These are phyloP conservation scores for Aspergillus flavus DNA, from an alignment of 2,329 filamentous ascomycete genomes.

Conservation along the genomic window DNA sequence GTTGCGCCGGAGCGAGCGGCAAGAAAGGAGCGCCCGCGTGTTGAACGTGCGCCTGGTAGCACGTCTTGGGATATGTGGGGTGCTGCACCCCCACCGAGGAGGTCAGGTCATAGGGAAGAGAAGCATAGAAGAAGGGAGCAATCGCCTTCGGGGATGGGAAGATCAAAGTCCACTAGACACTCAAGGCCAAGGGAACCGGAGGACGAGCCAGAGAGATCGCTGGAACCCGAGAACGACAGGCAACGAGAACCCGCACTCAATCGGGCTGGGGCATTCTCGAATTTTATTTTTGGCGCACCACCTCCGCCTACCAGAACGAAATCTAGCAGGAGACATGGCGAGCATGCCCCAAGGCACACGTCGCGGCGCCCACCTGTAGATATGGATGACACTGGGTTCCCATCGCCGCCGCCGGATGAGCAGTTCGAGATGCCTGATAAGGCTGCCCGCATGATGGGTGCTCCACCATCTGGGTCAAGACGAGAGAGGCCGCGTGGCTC, in stretches of 20 bases:
- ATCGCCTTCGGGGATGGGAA: slow-evolving; percentile 47
- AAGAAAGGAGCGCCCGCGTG: slow-evolving; percentile 76
- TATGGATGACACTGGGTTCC: slow-evolving; percentile 62
- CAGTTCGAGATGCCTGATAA: slow-evolving; percentile 68
- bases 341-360: slow-evolving; percentile 54
- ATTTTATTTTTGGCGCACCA: slow-evolving; percentile 68
- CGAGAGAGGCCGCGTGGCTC: slow-evolving; percentile 53
- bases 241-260: slow-evolving; percentile 56
- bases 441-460: slow-evolving; percentile 75
- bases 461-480: slow-evolving; percentile 50
- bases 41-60: slow-evolving; percentile 68
- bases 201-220: slow-evolving; percentile 64
- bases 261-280: slow-evolving; percentile 62
- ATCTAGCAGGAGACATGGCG: slow-evolving; percentile 65
- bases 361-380: slow-evolving; percentile 72
- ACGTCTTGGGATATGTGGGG: slow-evolving; percentile 78
- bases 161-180: slow-evolving; percentile 59
- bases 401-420: slow-evolving; percentile 74
- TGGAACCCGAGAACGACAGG: slow-evolving; percentile 71
- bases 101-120: slow-evolving; percentile 54
- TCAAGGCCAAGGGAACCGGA: slow-evolving; percentile 65
- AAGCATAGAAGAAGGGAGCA: slow-evolving; percentile 41
- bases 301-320: slow-evolving; percentile 60
- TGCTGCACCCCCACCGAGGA: slow-evolving; percentile 53
- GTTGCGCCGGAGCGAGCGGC: slow-evolving; percentile 58